phyloP scores from a whole-genome alignment of 129 eudicot genomes.

The Cynara cardunculus region DNA sequence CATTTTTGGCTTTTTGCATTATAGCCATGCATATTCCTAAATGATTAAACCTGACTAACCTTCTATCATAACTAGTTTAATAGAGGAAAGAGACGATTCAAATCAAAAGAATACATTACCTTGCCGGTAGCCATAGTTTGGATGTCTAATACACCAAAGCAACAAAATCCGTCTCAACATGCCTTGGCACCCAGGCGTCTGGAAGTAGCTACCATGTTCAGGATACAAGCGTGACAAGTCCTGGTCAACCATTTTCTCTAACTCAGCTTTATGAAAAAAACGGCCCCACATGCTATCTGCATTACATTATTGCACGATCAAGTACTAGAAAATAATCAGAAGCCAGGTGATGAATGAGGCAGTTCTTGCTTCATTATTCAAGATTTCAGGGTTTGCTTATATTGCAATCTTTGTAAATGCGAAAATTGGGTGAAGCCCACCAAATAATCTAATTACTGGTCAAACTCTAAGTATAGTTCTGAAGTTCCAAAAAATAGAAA shows the following conservation, averaged over 20 bases:
- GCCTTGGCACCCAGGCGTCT: slow-evolving; percentile 81
- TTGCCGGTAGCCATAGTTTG: slow-evolving; percentile 91
- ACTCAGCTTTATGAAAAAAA: slow-evolving; percentile 88
- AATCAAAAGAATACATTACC: slow-evolving; percentile 38
- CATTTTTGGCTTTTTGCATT: neutral
- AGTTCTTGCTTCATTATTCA: neutral
- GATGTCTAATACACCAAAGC: slow-evolving; percentile 96
- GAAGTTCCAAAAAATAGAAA: neutral
- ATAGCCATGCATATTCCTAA: neutral
- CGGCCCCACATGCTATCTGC: slow-evolving; percentile 99
- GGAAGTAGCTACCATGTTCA: slow-evolving; percentile 85
- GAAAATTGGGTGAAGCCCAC: neutral
- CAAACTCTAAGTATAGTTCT: neutral
- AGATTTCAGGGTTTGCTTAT: neutral
- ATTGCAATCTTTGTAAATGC: neutral
- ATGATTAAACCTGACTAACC: neutral
- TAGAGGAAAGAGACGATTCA: neutral
- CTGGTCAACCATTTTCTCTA: slow-evolving; percentile 94
- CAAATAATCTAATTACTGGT: neutral
- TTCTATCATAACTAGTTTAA: neutral
- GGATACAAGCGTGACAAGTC: slow-evolving; percentile 93
- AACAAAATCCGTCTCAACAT: slow-evolving; percentile 72
- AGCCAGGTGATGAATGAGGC: neutral
- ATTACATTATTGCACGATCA: neutral
- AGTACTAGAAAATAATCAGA: neutral